Evolutionary conservation across 2,329 filamentous ascomycete species (phyloP).

Genomic region (Passalora sequoiae): DNA sequence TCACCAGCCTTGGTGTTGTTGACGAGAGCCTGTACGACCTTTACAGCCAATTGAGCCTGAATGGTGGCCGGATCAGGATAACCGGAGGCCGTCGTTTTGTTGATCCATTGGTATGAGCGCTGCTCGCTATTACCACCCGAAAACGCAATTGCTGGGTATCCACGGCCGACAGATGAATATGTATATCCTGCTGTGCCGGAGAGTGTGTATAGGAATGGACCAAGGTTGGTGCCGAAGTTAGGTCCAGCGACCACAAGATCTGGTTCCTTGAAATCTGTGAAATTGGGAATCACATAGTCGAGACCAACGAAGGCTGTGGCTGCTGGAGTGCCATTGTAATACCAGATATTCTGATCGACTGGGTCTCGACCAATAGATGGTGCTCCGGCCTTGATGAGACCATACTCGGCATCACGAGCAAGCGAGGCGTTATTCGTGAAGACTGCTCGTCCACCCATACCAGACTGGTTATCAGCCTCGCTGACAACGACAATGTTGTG

Average conservation of each 20-base stretch:
- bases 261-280: conserved; percentile 45
- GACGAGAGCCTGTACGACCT: conserved; percentile 44
- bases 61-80: conserved; percentile 41
- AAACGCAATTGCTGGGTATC: conserved; percentile 48
- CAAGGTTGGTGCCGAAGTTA: conserved; percentile 53
- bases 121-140: conserved; percentile 42
- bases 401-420: conserved; percentile 41
- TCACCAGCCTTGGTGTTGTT: conserved; percentile 32
- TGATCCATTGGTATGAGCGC: conserved; percentile 43
- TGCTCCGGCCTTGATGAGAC: conserved; percentile 44
- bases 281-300: conserved; percentile 52
- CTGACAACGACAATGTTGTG: conserved; percentile 43
- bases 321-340: conserved; percentile 56
- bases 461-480: conserved; percentile 41
- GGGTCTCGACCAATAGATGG: conserved; percentile 50
- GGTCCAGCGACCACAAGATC: conserved; percentile 54
- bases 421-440: conserved; percentile 44
- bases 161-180: conserved; percentile 45
- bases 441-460: conserved; percentile 42
- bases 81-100: conserved; percentile 34
- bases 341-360: conserved; percentile 52
- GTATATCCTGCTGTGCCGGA: conserved; percentile 49
- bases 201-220: conserved; percentile 51
- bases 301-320: conserved; percentile 48
- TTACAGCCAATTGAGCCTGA: conserved; percentile 40